Base-by-base conservation (phyloP, 106 monocot genomes). In the Chionographis japonica region DNA sequence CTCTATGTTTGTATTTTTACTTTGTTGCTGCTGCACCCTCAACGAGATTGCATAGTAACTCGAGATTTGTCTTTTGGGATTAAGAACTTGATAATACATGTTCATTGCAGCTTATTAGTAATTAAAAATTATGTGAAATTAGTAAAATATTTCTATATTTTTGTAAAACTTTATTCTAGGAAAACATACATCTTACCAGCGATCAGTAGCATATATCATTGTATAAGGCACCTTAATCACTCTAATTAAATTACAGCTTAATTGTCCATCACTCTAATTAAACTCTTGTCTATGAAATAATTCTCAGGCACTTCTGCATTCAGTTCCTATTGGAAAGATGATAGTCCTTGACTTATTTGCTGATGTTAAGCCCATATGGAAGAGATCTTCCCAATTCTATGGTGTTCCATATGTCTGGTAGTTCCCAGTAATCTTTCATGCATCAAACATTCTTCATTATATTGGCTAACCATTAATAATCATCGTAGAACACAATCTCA, bases 381-480 rank as follows among this genome's bases (percentile, higher is more conserved):
- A 79, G 68, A 73, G 19, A 76, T 97, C 97, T 63, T 89, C 86
- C 37, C 97, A 97, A 12, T 97, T 97, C 61, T 97, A 97, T 75
- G 92, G 92, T 56, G 92, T 97, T 75, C 97, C 97, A 56, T 97
- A 92, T 79, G 81, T 97, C 62, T 97, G 97, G 97, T 95, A 91
- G 16, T 75, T 3, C 49, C 54, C 8, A 13, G 13, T 54, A 14
- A 50, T 10, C 11, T 61, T 4, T 50, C 12, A 49, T 12, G 16
- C 11, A 70, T 51, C 55, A 46, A 46, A 46, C 9, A 12, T 17
- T 8, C 37, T 63, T 58, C 16, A 14, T 57, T 35, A 37, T 70
- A 14, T 9, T 55, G 16, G 4, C 8, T 53, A 10, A 51, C 17
- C 1, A 58, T 50, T 16, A 37, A 10, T 57, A 2, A 13, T 12